Conservation (phyloP, 192 early-diverging fungal genomes). For the Chytriomyces sp. region DNA sequence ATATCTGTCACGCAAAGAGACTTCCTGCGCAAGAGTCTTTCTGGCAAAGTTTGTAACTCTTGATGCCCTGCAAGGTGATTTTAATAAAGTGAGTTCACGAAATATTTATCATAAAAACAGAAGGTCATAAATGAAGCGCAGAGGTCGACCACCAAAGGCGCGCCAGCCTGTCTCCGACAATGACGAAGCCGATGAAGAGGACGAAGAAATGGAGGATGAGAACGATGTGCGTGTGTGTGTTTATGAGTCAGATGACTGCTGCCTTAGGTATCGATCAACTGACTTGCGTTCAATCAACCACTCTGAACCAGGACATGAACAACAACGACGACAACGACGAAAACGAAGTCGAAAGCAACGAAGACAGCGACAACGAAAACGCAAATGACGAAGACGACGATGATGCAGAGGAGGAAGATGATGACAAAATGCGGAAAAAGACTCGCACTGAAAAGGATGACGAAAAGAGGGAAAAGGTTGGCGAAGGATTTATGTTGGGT, state of each 20-base stretch:
- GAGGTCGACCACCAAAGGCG: not conserved
- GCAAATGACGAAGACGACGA: slow-evolving; percentile 27
- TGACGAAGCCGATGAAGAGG: not conserved
- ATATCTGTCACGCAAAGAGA: no score
- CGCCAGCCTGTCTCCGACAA: not conserved
- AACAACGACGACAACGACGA: not conserved
- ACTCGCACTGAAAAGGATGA: slow-evolving; percentile 58
- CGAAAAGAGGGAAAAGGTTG: slow-evolving; percentile 63
- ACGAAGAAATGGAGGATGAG: not conserved
- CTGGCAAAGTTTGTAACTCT: not conserved
- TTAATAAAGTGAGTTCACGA: not conserved
- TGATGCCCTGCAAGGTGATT: not conserved
- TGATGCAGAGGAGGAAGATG: not conserved
- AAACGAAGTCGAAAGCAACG: slow-evolving; percentile 17
- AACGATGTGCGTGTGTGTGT: not conserved
- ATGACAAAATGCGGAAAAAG: slow-evolving; percentile 28
- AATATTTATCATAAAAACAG: not conserved
- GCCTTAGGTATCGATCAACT: no score
- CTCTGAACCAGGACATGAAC: no score
- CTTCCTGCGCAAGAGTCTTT: no score
- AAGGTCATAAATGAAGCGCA: not conserved
- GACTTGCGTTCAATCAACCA: no score
- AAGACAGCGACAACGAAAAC: slow-evolving; percentile 24
- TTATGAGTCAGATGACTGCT: no score
- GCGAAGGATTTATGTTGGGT: no score